Percentiles rank a stretch among this genome's conserved stretches.
These are phyloP conservation scores for Solanum virginianum DNA, from an alignment of 257 asterid species.

Conservation along the genomic window DNA sequence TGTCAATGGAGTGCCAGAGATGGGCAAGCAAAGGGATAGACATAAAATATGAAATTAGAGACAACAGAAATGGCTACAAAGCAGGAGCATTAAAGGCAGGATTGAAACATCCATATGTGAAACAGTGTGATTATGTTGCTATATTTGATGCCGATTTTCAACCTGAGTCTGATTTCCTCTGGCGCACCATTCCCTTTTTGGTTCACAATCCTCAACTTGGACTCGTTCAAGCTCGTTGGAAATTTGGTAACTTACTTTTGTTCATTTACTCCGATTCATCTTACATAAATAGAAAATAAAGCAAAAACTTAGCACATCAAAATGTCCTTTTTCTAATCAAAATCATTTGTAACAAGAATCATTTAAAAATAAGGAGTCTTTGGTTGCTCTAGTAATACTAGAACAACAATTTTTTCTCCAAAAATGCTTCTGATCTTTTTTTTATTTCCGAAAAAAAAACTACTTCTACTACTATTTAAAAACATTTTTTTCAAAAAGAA, in stretches of 20 bases:
- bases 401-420: not conserved
- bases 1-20: slow-evolving; percentile 43
- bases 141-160: slow-evolving; percentile 66
- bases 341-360: not conserved
- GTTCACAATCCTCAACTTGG: slow-evolving; percentile 42
- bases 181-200: slow-evolving; percentile 36
- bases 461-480: not conserved
- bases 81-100: slow-evolving; percentile 62
- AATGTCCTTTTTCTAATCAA: not conserved
- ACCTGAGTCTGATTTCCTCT: slow-evolving; percentile 52
- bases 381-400: not conserved
- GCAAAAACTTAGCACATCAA: not conserved
- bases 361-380: not conserved
- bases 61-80: slow-evolving; percentile 48
- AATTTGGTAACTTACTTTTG: slow-evolving; percentile 26
- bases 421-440: not conserved
- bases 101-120: slow-evolving; percentile 27
- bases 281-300: too few species aligned
- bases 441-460: not conserved
- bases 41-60: slow-evolving; percentile 42
- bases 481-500: not conserved
- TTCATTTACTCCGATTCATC: not conserved
- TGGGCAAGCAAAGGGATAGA: slow-evolving; percentile 56
- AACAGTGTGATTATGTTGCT: slow-evolving; percentile 48
- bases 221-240: slow-evolving; percentile 64